Evolutionary conservation across 1,139 yeast species (phyloP), one percentile per base, ranked within the genome.

Genomic region (Scheffersomyces cryptocercus): DNA sequence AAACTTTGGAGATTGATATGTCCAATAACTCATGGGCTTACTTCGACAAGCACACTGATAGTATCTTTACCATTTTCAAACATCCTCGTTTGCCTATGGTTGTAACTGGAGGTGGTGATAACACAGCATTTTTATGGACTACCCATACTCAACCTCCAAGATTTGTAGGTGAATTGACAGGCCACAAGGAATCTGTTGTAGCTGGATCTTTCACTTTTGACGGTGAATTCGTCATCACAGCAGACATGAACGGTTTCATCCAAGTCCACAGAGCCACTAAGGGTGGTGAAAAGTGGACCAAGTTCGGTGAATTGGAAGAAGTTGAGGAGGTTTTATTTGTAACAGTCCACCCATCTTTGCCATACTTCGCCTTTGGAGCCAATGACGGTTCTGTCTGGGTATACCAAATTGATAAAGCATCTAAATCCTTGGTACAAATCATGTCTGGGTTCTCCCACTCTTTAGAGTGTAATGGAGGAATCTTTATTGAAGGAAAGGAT

Each of bases 341-440:
- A 43, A 65, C 76, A 32, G 77, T 82, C 42, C 99, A 93, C 64
- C 97, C 97, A 16, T 69, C 73, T 24, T 61, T 66, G 51, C 76
- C 81, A 28, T 79, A 84, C 45, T 88, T 93, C 70, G 97, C 98
- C n/a, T 88, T 89, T 59, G 98, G 99, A 47, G 93, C 91, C 33
- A 73, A 75, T 9, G 97, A 91, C 63, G 98, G 99, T 2, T 85
- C 96, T 0, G 96, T 91, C 11, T 93, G 97, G 96, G 90, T 87
- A 29, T 93, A 89, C 62, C 87, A 85, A 56, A 77, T 90, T 38
- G 85, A 81, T 51, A 79, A 79, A 35, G 59, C 64, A 12, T 65
- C 75, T 39, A 77, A 77, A 43, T 65, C 77, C n/a, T 63, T 84
- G 45, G 85, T 78, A 36, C 88, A 85, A 61, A 68, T 89, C 37